Conservation (phyloP, 108 stramenopile species). For the Cyclostephanos invisitatus region DNA sequence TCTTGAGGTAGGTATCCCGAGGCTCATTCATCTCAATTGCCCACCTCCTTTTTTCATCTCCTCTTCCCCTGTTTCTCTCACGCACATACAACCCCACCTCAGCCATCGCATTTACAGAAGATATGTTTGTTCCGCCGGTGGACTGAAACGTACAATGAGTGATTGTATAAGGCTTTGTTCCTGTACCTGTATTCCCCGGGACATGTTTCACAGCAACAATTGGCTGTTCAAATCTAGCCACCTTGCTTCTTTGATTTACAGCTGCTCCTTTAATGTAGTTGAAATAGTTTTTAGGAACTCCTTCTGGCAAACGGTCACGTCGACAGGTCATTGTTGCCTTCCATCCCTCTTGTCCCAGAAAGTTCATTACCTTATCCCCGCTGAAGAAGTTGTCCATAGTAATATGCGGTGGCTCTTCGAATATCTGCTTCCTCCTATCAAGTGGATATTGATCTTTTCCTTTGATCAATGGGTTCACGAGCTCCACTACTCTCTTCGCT, state of each 20-base stretch:
- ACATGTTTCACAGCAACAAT: conserved; percentile 31
- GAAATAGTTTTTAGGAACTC: neutral
- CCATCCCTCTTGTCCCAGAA: no score
- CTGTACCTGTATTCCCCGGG: neutral
- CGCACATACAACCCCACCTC: neutral
- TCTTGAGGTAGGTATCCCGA: conserved; percentile 11
- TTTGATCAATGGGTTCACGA: no score
- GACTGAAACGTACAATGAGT: conserved; percentile 25
- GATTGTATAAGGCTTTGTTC: no score
- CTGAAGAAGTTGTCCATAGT: no score
- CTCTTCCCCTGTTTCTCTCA: neutral
- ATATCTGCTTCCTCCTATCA: no score
- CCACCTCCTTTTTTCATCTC: conserved; percentile 8
- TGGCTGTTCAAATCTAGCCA: conserved; percentile 24
- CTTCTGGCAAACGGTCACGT: neutral
- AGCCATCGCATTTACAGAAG: conserved; percentile 9
- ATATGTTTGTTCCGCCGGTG: conserved; percentile 9
- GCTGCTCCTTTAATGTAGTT: neutral
- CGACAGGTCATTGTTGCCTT: neutral
- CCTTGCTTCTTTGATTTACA: conserved; percentile 15
- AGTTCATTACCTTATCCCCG: no score
- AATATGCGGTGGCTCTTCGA: no score
- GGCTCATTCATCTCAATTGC: conserved; percentile 22
- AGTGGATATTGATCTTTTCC: no score
- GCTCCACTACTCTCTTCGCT: no score